Percentiles rank a stretch among this genome's conserved stretches.
Conservation (phyloP, 2,329 filamentous ascomycete species). For the Tricladium varicosporioides region DNA sequence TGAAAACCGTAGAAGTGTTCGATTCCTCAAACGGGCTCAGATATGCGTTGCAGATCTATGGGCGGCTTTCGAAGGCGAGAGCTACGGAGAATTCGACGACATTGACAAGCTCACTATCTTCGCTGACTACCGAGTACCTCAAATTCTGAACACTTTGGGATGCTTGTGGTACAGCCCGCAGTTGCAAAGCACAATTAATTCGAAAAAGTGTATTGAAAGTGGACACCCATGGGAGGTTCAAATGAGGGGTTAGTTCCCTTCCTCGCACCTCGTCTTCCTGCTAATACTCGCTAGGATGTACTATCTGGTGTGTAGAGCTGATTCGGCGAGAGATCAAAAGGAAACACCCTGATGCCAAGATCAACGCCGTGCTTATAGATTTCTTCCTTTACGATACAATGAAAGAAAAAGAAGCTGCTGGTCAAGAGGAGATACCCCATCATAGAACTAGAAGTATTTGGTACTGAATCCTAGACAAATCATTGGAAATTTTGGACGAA, state of each 20-base stretch:
- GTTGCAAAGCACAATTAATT: constrained; percentile 67
- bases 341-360: constrained; percentile 65
- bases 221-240: constrained; percentile 83
- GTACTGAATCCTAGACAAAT: constrained; percentile 58
- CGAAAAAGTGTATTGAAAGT: constrained; percentile 62
- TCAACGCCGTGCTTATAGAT: constrained; percentile 92
- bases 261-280: not conserved
- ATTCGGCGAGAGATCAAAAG: constrained; percentile 77
- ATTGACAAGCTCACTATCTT: constrained; percentile 98
- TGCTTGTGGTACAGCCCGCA: constrained; percentile 83
- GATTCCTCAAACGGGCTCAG: constrained; percentile 90
- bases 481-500: not conserved
- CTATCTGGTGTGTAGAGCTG: constrained; percentile 94
- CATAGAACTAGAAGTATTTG: constrained; percentile 92
- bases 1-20: constrained; percentile 68
- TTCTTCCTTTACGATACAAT: constrained; percentile 96
- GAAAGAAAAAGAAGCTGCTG: constrained; percentile 72
- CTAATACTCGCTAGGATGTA: constrained; percentile 60
- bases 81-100: constrained; percentile 79
- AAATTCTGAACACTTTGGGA: constrained; percentile 81
- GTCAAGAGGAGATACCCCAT: constrained; percentile 68
- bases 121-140: constrained; percentile 94
- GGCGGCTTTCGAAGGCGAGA: constrained; percentile 86
- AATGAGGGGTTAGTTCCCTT: constrained; percentile 61
- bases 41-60: constrained; percentile 95